A percentile compares a stretch with the other conserved stretches of the same genome.
phyloP scores from a whole-genome alignment of 306 rosid genomes.

The Pterocarpus macrocarpus region DNA sequence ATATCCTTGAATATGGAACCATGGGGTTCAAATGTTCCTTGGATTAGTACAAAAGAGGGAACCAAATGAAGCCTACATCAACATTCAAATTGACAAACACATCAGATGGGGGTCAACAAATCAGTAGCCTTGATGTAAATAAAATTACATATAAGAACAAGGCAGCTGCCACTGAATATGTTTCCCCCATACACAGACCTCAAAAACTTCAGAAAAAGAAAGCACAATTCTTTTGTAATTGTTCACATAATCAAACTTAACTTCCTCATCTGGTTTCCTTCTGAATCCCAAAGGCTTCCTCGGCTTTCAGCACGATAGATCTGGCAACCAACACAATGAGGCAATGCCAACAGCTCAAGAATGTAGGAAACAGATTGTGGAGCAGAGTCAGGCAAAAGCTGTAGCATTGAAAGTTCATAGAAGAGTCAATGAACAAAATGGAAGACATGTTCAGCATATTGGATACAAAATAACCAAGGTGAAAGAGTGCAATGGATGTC shows the following conservation, averaged over 20 bases:
- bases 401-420: conserved; percentile 49
- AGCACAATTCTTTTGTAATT: conserved; percentile 20
- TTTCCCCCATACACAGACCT: conserved; percentile 2
- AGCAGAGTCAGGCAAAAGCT: conserved; percentile 92
- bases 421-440: conserved; percentile 5
- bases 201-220: conserved; percentile 3
- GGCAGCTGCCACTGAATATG: background rate
- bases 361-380: conserved; percentile 80
- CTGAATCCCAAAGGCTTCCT: conserved; percentile 73
- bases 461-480: conserved; percentile 20
- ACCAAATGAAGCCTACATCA: conserved; percentile 56
- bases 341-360: conserved; percentile 73
- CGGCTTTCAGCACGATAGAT: conserved; percentile 83
- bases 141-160: conserved; percentile 16
- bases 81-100: conserved; percentile 40
- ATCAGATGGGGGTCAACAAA: background rate
- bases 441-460: conserved; percentile 6
- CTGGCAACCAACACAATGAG: conserved; percentile 84
- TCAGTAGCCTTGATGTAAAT: background rate
- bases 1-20: conserved; percentile 51
- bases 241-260: conserved; percentile 55
- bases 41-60: conserved; percentile 61
- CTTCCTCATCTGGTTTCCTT: conserved; percentile 77
- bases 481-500: conserved; percentile 19
- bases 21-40: conserved; percentile 59